These are phyloP conservation scores for Saccharomyces eubayanus DNA, from an alignment of 805 yeast species.

Conservation along the genomic window DNA sequence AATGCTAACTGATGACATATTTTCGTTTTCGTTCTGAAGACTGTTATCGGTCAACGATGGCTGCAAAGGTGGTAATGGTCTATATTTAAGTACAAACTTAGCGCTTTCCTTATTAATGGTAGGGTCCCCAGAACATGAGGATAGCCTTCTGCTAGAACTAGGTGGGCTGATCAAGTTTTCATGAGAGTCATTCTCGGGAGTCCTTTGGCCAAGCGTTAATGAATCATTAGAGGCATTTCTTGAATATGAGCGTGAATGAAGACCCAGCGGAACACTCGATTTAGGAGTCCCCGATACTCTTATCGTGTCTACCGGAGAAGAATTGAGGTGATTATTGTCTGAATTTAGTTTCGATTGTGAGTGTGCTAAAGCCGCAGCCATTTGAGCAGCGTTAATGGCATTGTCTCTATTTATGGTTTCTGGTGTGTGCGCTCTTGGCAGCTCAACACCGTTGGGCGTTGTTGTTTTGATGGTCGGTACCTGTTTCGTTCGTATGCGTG, in stretches of 20 bases:
- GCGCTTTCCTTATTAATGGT: not conserved
- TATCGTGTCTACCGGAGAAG: not conserved
- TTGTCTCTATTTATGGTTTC: not conserved
- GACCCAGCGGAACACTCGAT: not conserved
- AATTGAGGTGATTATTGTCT: not conserved
- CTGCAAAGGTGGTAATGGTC: not conserved
- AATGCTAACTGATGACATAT: not conserved
- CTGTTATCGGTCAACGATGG: not conserved
- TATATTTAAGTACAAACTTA: not conserved
- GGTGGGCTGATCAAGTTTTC: not conserved
- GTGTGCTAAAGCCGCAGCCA: conserved; percentile 1
- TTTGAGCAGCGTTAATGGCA: not conserved
- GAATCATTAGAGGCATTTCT: not conserved
- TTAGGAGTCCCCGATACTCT: not conserved
- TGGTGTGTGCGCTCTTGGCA: not conserved
- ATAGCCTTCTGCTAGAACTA: not conserved
- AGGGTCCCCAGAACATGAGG: not conserved
- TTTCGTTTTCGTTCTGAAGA: not conserved
- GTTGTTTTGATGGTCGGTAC: not conserved
- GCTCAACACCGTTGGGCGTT: not conserved
- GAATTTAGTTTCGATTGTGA: not conserved
- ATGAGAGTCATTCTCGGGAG: not conserved
- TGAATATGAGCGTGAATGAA: not conserved
- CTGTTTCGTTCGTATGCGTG: not conserved
- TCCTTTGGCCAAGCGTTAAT: not conserved